Evolutionary conservation across 148 eudicot genomes (phyloP).

Genomic region (Polygonum aviculare): DNA sequence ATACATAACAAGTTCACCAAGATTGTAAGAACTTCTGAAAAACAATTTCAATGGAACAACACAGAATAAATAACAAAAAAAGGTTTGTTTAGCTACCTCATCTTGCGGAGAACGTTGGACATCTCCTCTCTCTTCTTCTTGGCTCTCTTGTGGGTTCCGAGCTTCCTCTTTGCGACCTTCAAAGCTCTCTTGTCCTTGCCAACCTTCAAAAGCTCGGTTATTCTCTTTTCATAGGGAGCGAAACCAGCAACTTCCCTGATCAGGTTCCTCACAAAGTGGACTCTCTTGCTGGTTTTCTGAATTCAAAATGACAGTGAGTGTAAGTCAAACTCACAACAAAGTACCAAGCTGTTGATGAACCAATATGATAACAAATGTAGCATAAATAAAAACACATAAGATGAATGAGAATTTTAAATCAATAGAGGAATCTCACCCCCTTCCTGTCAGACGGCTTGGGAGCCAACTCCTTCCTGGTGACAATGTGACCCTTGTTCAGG

Average conservation of each 20-base stretch:
- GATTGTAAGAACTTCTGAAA: not conserved
- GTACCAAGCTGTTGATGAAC: not conserved
- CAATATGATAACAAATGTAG: too few relatives aligned
- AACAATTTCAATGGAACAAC: not conserved
- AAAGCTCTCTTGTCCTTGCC: slow-evolving; percentile 53
- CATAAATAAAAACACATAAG: not conserved
- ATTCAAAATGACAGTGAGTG: not conserved
- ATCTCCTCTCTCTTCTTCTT: slow-evolving; percentile 58
- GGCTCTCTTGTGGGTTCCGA: slow-evolving; percentile 56
- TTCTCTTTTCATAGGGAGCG: slow-evolving; percentile 40
- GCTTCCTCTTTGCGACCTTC: slow-evolving; percentile 51
- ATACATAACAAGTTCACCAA: not conserved
- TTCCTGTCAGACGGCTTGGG: slow-evolving; percentile 37
- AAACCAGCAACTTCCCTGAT: slow-evolving; percentile 38
- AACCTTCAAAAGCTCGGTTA: slow-evolving; percentile 44
- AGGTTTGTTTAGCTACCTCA: slow-evolving; percentile 22
- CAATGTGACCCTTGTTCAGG: slow-evolving; percentile 36
- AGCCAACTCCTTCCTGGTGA: slow-evolving; percentile 34
- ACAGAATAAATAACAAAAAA: too few relatives aligned
- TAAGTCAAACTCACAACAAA: not conserved
- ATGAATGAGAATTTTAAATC: not conserved
- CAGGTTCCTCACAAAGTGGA: slow-evolving; percentile 27
- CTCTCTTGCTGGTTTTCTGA: slow-evolving; percentile 41
- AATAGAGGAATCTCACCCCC: slow-evolving; percentile 19
- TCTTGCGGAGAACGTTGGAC: slow-evolving; percentile 50